Conservation (phyloP, 1,284 basidiomycete genomes). For the Malassezia slooffiae region DNA sequence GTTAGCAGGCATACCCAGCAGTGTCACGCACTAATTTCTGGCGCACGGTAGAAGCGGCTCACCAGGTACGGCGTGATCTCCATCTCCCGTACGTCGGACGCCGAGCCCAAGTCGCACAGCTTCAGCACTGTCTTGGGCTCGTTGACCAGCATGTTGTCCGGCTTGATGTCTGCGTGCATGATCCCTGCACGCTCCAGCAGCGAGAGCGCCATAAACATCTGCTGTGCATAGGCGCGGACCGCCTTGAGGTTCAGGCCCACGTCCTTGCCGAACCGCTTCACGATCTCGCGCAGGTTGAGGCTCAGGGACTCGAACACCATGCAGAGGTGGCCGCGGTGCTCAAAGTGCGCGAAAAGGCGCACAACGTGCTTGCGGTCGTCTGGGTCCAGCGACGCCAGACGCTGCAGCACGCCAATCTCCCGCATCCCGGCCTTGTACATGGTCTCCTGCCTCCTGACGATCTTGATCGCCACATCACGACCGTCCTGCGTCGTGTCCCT, state of each 20-base stretch:
- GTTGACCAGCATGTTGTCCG: slow-evolving; percentile 54
- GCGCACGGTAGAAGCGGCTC: slow-evolving; percentile 92
- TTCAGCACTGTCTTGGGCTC: slow-evolving; percentile 88
- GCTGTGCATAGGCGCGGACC: slow-evolving; percentile 93
- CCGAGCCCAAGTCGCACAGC: slow-evolving; percentile 90
- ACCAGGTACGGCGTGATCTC: slow-evolving; percentile 98
- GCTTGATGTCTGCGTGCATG: slow-evolving; percentile 85
- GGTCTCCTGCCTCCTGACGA: slow-evolving; percentile 86
- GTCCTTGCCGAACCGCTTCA: slow-evolving; percentile 98
- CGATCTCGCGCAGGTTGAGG: slow-evolving; percentile 95
- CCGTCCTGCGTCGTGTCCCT: slow-evolving; percentile 51
- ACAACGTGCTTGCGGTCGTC: slow-evolving; percentile 95
- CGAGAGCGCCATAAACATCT: slow-evolving; percentile 78
- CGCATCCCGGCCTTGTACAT: slow-evolving; percentile 96
- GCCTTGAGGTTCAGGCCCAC: slow-evolving; percentile 90
- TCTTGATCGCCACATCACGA: slow-evolving; percentile 89
- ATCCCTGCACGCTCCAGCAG: slow-evolving; percentile 77
- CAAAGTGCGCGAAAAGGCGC: slow-evolving; percentile 80
- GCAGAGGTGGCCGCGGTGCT: slow-evolving; percentile 90
- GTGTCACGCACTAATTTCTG: slow-evolving; percentile 75
- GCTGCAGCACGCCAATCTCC: slow-evolving; percentile 77
- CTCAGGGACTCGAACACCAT: slow-evolving; percentile 79
- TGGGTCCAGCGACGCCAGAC: slow-evolving; percentile 74
- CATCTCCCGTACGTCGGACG: slow-evolving; percentile 81
- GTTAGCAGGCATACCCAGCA: slow-evolving; percentile 5